phyloP scores from a whole-genome alignment of 371 early-diverging fungal genomes.

The Actinomucor elegans region DNA sequence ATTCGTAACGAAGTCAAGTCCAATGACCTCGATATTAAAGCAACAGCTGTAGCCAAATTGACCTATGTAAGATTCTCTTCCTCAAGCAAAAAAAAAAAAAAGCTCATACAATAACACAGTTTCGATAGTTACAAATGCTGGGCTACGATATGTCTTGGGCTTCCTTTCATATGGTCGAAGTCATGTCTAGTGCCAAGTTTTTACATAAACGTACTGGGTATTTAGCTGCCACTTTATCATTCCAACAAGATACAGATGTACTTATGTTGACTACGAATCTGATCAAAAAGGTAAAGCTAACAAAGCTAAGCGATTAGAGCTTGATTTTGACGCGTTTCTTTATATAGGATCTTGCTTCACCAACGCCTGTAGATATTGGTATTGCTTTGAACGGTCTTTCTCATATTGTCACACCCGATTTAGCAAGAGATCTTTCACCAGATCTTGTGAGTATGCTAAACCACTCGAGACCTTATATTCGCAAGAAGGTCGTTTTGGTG shows the following conservation, averaged over 20 bases:
- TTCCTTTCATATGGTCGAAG: slow-evolving; percentile 94
- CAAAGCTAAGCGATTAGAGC: too few species aligned
- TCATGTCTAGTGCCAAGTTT: slow-evolving; percentile 90
- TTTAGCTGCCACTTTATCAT: slow-evolving; percentile 87
- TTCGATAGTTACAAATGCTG: slow-evolving; percentile 88
- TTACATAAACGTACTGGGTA: slow-evolving; percentile 90
- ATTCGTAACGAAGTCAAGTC: slow-evolving; percentile 84
- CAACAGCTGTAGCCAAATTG: slow-evolving; percentile 88
- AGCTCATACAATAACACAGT: background rate
- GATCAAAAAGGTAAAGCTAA: slow-evolving; percentile 82
- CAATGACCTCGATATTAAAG: slow-evolving; percentile 85
- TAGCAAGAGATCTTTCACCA: slow-evolving; percentile 87
- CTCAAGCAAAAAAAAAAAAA: background rate
- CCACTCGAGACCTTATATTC: slow-evolving; percentile 89
- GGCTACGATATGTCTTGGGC: slow-evolving; percentile 98
- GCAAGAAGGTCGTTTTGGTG: slow-evolving; percentile 87
- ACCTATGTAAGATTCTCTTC: slow-evolving; percentile 68
- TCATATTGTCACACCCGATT: slow-evolving; percentile 88
- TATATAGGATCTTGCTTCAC: slow-evolving; percentile 81
- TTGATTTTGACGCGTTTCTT: background rate
- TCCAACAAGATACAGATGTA: slow-evolving; percentile 93
- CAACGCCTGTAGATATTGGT: slow-evolving; percentile 80
- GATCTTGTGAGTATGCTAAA: slow-evolving; percentile 86
- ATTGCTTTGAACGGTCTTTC: slow-evolving; percentile 89
- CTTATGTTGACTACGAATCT: slow-evolving; percentile 95